Percentiles rank a stretch among this genome's conserved stretches.
These are phyloP conservation scores for Penicillium sp. DNA, from an alignment of 2,329 filamentous ascomycete species.

Conservation along the genomic window DNA sequence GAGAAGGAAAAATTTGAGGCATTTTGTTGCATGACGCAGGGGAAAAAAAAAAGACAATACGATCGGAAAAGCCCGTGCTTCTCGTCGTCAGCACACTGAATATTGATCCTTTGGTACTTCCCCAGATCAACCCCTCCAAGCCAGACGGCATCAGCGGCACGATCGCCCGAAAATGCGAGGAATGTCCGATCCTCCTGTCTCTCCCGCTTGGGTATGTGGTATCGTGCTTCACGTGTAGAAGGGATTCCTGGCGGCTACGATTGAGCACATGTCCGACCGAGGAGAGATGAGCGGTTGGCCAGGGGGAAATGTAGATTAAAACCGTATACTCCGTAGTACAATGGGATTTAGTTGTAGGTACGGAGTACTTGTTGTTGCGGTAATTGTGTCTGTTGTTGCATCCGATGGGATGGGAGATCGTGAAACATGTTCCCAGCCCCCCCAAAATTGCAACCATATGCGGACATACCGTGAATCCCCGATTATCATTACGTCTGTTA, in stretches of 20 bases:
- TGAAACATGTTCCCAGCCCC: conserved; percentile 3
- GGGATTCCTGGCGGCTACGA: not conserved
- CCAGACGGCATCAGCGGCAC: conserved; percentile 24
- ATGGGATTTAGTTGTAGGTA: not conserved
- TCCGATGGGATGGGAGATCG: not conserved
- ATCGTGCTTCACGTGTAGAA: conserved; percentile 1
- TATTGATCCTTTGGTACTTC: conserved; percentile 2
- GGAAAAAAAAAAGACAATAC: not conserved
- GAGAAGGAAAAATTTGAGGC: conserved; percentile 10
- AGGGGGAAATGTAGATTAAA: not conserved
- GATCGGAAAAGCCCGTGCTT: conserved; percentile 7
- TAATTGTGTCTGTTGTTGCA: not conserved
- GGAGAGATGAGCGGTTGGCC: not conserved
- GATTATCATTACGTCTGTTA: not conserved
- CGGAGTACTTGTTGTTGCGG: not conserved
- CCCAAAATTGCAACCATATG: not conserved
- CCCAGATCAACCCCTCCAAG: conserved; percentile 11
- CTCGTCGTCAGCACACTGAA: not conserved
- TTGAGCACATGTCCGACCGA: conserved; percentile 1
- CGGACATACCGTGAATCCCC: not conserved
- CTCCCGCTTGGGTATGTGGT: not conserved
- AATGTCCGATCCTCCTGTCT: not conserved
- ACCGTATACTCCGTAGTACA: too few relatives aligned
- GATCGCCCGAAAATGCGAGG: conserved; percentile 15
- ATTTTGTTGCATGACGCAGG: conserved; percentile 18